These are phyloP conservation scores for Platanthera guangdongensis DNA, from an alignment of 106 monocot species.

Conservation along the genomic window DNA sequence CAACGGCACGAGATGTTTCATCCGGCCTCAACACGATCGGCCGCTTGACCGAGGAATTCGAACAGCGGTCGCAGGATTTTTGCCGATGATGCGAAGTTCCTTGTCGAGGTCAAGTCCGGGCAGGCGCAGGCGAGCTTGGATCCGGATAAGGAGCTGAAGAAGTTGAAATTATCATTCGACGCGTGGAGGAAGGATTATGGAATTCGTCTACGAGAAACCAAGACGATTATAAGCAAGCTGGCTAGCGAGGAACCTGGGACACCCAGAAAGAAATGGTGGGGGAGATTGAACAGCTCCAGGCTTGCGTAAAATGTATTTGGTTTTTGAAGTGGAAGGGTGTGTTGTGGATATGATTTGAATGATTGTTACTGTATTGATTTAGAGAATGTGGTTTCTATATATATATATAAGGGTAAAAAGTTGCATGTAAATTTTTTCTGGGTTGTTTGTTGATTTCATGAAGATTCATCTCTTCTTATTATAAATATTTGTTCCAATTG, in stretches of 20 bases:
- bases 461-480: too few species aligned
- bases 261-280: conserved; percentile 65
- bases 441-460: too few species aligned
- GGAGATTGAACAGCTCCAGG: conserved; percentile 43
- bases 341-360: too few species aligned
- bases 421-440: too few species aligned
- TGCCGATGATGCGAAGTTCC: conserved; percentile 61
- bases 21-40: conserved; percentile 40
- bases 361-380: too few species aligned
- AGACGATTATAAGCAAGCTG: conserved; percentile 38
- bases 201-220: conserved; percentile 48
- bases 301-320: conserved; percentile 12
- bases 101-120: conserved; percentile 94
- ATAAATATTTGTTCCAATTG: too few species aligned
- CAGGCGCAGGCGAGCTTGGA: conserved; percentile 65
- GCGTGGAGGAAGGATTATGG: conserved; percentile 81
- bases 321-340: not conserved
- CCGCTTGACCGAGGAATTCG: conserved; percentile 69
- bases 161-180: conserved; percentile 69
- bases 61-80: conserved; percentile 61
- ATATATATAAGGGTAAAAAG: too few species aligned
- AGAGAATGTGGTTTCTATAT: too few species aligned
- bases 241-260: conserved; percentile 20
- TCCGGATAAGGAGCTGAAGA: conserved; percentile 67
- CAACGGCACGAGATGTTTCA: conserved; percentile 26